Evolutionary conservation across 495 filamentous ascomycete species (phyloP).

Genomic region (Podospora pseudocomata): DNA sequence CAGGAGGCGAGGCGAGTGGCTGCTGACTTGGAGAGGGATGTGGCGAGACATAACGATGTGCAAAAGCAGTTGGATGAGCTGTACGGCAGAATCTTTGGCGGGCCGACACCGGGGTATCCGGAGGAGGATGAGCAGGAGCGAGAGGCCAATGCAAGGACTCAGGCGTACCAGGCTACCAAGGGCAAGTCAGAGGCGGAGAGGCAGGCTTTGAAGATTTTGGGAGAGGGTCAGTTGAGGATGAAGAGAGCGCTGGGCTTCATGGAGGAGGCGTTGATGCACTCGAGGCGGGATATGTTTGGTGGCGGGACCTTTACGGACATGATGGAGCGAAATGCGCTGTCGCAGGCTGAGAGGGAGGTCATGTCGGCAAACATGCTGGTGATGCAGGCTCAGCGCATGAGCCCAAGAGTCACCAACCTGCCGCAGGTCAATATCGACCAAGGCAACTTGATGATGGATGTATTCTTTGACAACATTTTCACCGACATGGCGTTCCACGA

Average conservation of each 20-base stretch:
- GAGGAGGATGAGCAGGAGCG: constrained; percentile 45
- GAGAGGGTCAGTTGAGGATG: constrained; percentile 29
- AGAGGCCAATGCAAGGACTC: constrained; percentile 6
- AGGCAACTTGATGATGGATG: constrained; percentile 39
- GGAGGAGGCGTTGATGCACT: constrained; percentile 31
- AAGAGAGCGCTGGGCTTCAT: constrained; percentile 27
- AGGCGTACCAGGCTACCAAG: constrained; percentile 28
- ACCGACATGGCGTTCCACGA: constrained; percentile 45
- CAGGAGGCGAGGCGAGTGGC: constrained; percentile 24
- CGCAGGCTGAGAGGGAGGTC: constrained; percentile 31
- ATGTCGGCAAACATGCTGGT: constrained; percentile 25
- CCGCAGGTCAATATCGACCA: constrained; percentile 35
- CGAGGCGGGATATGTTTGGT: constrained; percentile 33
- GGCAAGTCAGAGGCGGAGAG: constrained; percentile 24
- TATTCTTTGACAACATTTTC: constrained; percentile 49
- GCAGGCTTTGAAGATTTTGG: constrained; percentile 27
- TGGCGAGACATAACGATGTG: constrained; percentile 30
- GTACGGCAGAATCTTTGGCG: constrained; percentile 43
- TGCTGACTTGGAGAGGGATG: constrained; percentile 26
- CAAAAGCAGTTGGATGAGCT: constrained; percentile 40
- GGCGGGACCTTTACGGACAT: constrained; percentile 32
- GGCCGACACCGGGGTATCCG: constrained; percentile 45
- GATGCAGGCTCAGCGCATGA: constrained; percentile 35
- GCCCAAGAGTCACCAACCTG: constrained; percentile 28
- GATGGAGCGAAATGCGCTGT: constrained; percentile 42